phyloP scores from a whole-genome alignment of 805 yeast genomes.

The Schwanniomyces occidentalis region DNA sequence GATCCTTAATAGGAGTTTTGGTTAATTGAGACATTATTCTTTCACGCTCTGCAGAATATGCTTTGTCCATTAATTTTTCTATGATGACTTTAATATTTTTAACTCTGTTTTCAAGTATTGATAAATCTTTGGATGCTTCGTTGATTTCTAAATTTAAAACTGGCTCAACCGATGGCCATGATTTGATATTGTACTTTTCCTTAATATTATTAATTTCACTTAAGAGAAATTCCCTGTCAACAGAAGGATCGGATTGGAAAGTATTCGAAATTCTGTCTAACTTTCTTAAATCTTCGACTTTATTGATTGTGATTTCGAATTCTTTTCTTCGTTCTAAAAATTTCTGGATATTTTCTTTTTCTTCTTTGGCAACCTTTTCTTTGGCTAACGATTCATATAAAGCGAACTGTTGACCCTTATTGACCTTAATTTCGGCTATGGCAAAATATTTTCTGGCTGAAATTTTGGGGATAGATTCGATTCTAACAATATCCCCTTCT shows the following conservation, averaged over 20 bases:
- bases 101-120: constrained; percentile 29
- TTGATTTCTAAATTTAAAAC: constrained; percentile 34
- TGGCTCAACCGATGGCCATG: constrained; percentile 45
- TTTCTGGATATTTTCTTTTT: constrained; percentile 51
- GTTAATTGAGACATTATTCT: constrained; percentile 20
- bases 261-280: constrained; percentile 31
- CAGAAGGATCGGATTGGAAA: constrained; percentile 23
- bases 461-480: constrained; percentile 84
- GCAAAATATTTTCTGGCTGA: constrained; percentile 84
- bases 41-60: constrained; percentile 20
- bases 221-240: constrained; percentile 23
- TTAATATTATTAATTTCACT: constrained; percentile 37
- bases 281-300: constrained; percentile 38
- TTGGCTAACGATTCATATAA: constrained; percentile 74
- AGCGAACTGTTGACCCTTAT: constrained; percentile 90
- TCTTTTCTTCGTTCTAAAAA: constrained; percentile 49
- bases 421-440: constrained; percentile 84
- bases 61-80: constrained; percentile 31
- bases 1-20: constrained; percentile 16
- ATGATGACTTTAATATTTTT: constrained; percentile 28
- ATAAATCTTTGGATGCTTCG: constrained; percentile 26
- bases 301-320: constrained; percentile 24
- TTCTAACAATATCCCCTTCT: constrained; percentile 94
- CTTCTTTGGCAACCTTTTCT: constrained; percentile 65
- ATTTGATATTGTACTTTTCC: constrained; percentile 33